Evolutionary conservation across 495 filamentous ascomycete species (phyloP), one percentile per base, ranked within the genome.

Genomic region (Trichoderma virens): DNA sequence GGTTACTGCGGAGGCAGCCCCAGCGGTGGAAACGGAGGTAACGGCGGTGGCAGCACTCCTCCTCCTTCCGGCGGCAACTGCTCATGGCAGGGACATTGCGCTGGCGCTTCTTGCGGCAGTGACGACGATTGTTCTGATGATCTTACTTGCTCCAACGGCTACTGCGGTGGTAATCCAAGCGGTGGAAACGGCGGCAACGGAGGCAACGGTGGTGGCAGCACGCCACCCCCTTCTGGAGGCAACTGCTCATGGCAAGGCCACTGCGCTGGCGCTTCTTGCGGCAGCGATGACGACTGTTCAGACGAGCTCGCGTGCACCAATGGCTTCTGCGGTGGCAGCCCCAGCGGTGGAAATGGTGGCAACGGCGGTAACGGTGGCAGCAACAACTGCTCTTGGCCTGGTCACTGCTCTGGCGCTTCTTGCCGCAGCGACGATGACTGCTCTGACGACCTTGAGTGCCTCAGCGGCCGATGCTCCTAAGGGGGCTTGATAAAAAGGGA

Each of bases 371-470:
- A 5, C 34, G 34, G 4, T 5, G 34, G 34, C 5, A 35, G 34
- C 11, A 11, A 11, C 5, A 11, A n/a, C 8, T 59, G 54, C 11
- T 28, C 54, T 20, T 28, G 54, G 11, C 4, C 20, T 27, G 54
- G 54, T 7, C 20, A 59, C 11, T 59, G 20, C 30, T 11, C 18
- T 2, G 66, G 64, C 3, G 64, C 68, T 4, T 5, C 39, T 6
- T 68, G 68, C 65, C 45, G 8, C 1, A 60, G 18, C 30, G 23
- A 70, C 27, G 51, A 67, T 51, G 68, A 70, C 39, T 70, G 68
- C 65, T 68, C 68, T 11, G 68, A 67, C 31, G 35, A 41, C 13
- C 34, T 64, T 25, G 39, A 34, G 23, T 64, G 63, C 63, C 14
- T 20, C 31, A 41, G 30, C 16, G 16, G 41, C 18, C 13, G 32